Conservation (phyloP, 345 rosid genomes). For the Boechera retrofracta region DNA sequence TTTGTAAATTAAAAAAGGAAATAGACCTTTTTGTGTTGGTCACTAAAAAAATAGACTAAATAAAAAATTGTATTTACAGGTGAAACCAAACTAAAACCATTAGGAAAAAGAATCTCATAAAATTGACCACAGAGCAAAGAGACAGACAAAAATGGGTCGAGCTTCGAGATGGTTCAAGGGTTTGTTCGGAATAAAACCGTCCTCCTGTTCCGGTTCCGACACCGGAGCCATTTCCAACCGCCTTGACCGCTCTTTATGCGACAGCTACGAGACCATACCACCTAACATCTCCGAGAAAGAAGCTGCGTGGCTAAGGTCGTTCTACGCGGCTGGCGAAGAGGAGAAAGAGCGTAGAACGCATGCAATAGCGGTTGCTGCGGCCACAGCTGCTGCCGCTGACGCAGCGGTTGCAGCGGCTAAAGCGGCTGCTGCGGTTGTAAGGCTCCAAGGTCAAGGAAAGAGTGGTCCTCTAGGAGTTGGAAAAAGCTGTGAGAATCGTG, state of each 20-base stretch:
- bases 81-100: conserved; percentile 24
- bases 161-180: conserved; percentile 79
- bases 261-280: conserved; percentile 51
- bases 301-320: conserved; percentile 65
- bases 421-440: conserved; percentile 66
- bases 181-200: conserved; percentile 68
- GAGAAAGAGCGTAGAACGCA: conserved; percentile 68
- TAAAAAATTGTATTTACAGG: background rate
- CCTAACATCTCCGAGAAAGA: conserved; percentile 56
- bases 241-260: conserved; percentile 39
- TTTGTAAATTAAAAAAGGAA: no score
- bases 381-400: conserved; percentile 79
- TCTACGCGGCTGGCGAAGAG: conserved; percentile 48
- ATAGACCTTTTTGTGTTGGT: background rate
- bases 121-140: conserved; percentile 24
- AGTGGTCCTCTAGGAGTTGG: conserved; percentile 51
- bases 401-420: conserved; percentile 68
- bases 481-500: conserved; percentile 47
- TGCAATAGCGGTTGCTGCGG: conserved; percentile 69
- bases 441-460: conserved; percentile 58
- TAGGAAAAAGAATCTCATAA: conserved; percentile 26
- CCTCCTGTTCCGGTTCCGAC: conserved; percentile 46
- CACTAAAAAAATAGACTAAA: background rate
- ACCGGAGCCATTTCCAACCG: conserved; percentile 36
- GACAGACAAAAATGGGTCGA: conserved; percentile 60